These are phyloP conservation scores for Cryomyces antarcticus DNA, from an alignment of 495 filamentous ascomycete species.

Conservation along the genomic window DNA sequence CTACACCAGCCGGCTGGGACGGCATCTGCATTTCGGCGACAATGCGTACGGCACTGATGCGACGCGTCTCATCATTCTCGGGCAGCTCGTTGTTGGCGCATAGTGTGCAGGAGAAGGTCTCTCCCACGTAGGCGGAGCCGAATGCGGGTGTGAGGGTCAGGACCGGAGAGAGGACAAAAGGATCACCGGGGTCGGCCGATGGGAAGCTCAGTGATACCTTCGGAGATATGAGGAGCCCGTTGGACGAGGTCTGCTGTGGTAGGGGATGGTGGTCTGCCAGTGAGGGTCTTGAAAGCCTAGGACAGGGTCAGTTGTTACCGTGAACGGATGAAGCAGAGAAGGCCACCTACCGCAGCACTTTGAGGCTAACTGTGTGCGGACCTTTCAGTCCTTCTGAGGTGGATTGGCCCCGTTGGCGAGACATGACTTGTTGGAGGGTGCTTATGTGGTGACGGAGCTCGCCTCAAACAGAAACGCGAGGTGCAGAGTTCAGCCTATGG, in stretches of 20 bases:
- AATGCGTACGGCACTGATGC: slow-evolving; percentile 56
- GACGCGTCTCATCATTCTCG: not conserved
- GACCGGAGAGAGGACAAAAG: slow-evolving; percentile 40
- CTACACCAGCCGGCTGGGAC: slow-evolving; percentile 27
- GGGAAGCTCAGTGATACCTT: slow-evolving; percentile 34
- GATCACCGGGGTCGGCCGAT: slow-evolving; percentile 23
- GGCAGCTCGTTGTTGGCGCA: slow-evolving; percentile 77
- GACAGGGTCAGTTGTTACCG: slow-evolving; percentile 6
- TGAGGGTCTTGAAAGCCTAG: slow-evolving; percentile 21
- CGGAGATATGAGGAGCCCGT: slow-evolving; percentile 24
- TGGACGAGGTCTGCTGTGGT: slow-evolving; percentile 13
- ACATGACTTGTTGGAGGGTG: slow-evolving; percentile 1
- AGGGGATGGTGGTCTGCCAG: slow-evolving; percentile 31
- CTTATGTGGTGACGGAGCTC: too few species aligned
- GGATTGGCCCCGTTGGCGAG: slow-evolving; percentile 9
- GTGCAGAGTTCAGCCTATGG: too few species aligned
- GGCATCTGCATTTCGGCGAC: slow-evolving; percentile 92
- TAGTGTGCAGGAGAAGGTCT: slow-evolving; percentile 83
- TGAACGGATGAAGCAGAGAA: not conserved
- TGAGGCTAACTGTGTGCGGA: slow-evolving; percentile 69
- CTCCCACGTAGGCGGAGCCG: slow-evolving; percentile 84
- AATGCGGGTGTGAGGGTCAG: slow-evolving; percentile 86
- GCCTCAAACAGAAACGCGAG: too few species aligned
- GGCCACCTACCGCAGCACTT: slow-evolving; percentile 43
- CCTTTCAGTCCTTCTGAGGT: slow-evolving; percentile 45